Conservation (phyloP, 306 rosid species). For the Rubus parviflorus region DNA sequence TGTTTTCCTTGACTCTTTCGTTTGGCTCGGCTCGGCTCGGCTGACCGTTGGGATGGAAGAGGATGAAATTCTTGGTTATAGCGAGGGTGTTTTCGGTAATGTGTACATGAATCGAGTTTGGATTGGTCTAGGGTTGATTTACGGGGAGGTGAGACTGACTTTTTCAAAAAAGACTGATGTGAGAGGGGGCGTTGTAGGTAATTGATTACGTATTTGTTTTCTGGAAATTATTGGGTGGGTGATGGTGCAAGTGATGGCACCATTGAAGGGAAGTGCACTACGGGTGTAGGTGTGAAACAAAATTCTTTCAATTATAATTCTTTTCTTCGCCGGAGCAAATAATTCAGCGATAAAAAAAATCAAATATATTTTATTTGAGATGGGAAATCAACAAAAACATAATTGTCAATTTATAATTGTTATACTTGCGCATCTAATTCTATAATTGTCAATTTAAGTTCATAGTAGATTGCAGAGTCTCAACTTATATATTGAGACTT, state of each 20-base stretch:
- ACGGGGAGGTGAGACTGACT: conserved; percentile 16
- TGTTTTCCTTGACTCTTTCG: background rate
- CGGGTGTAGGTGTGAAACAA: too few relatives aligned
- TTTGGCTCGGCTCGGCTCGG: conserved; percentile 34
- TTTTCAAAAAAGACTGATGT: background rate
- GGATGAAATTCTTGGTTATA: conserved; percentile 19
- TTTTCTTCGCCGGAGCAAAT: too few relatives aligned
- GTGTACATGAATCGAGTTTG: background rate
- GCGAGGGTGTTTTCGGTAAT: conserved; percentile 26
- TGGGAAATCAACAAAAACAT: too few relatives aligned
- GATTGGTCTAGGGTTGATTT: background rate
- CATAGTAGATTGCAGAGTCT: too few relatives aligned
- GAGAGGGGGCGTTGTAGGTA: conserved; percentile 23
- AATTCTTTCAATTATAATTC: too few relatives aligned
- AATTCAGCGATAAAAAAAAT: too few relatives aligned
- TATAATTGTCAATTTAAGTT: too few relatives aligned
- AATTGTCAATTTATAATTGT: too few relatives aligned
- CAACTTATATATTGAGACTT: too few relatives aligned
- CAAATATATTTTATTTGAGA: too few relatives aligned
- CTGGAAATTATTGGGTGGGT: conserved; percentile 5
- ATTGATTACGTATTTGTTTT: conserved; percentile 26
- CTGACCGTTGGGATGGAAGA: background rate
- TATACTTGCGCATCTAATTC: too few relatives aligned
- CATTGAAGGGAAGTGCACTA: too few relatives aligned
- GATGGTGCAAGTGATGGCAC: background rate